Base-by-base conservation (phyloP, 306 rosid genomes). In the Quercus glauca region DNA sequence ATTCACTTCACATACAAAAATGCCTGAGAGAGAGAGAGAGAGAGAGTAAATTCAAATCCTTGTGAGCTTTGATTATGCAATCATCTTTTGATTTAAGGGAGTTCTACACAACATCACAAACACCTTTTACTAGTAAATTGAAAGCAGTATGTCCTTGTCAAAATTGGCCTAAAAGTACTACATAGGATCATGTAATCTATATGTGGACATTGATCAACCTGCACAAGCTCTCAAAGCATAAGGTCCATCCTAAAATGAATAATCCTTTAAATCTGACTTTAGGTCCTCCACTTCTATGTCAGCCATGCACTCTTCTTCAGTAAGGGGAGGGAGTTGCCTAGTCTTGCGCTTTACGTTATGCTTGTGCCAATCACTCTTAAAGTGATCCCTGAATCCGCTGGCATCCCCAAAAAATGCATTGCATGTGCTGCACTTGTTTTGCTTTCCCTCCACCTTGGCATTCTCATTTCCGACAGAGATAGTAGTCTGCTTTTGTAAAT, bases 311-410 rank as follows among this genome's bases (percentile, higher is more conserved):
- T 94, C 99, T 68, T 92, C 97, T 86, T 92, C 95, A 0, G 90
- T 81, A 35, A 94, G 91, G 65, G 97, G 89, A 58, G 95, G 90
- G 69, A 92, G 97, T 78, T 92, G 88, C 83, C 85, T 89, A 61
- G 95, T 88, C 77, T 91, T 91, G 74, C 99, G 97, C 84, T 75
- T 91, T 85, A 94, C 77, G 76, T 92, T 94, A 76, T 89, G 97
- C 87, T 90, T 95, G 86, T 95, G 99, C 99, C 97, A 95, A 37
- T 92, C 99, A 64, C 95, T 89, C 92, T 91, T 95, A 77, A 82
- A 91, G 82, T 95, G 99, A 80, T 95, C 97, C 81, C 99, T 87
- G 56, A 83, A 95, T 87, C 81, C 74, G 79, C 74, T 87, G 79
- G 94, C 29, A 75, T 92, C 97, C 21, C 88, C 92, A 33, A 87